Conservation (phyloP, 2,329 filamentous ascomycete species). For the Exophiala xenobiotica region DNA sequence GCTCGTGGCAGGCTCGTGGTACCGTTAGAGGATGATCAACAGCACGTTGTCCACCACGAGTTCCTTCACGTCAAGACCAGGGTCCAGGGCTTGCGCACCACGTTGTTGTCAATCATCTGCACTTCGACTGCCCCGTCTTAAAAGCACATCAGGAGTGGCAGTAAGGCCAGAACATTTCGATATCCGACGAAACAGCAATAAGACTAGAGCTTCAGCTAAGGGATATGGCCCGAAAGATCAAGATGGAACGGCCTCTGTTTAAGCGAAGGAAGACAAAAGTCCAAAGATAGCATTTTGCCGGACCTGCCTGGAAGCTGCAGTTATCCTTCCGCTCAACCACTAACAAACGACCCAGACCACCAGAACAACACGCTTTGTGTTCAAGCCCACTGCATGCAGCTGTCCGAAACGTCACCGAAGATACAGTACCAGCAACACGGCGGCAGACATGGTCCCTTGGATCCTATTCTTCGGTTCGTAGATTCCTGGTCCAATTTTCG, state of each 20-base stretch:
- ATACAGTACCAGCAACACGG: background rate
- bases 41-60: constrained; percentile 10
- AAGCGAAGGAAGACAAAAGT: background rate
- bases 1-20: constrained; percentile 9
- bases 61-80: background rate
- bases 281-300: background rate
- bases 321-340: constrained; percentile 1
- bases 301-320: background rate
- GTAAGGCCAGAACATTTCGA: no score
- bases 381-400: background rate
- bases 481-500: no score
- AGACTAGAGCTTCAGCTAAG: no score
- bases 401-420: background rate
- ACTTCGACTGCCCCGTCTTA: background rate
- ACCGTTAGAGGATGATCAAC: background rate
- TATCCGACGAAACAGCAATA: no score
- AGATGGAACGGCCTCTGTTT: no score
- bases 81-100: constrained; percentile 5
- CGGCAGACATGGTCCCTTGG: background rate
- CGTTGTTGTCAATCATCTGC: constrained; percentile 6
- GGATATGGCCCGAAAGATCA: no score
- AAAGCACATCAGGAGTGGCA: no score
- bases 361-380: no score
- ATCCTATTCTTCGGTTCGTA: background rate
- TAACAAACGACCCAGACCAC: background rate